phyloP scores from a whole-genome alignment of 768 basidiomycete genomes.

The Amanita fuliginea region DNA sequence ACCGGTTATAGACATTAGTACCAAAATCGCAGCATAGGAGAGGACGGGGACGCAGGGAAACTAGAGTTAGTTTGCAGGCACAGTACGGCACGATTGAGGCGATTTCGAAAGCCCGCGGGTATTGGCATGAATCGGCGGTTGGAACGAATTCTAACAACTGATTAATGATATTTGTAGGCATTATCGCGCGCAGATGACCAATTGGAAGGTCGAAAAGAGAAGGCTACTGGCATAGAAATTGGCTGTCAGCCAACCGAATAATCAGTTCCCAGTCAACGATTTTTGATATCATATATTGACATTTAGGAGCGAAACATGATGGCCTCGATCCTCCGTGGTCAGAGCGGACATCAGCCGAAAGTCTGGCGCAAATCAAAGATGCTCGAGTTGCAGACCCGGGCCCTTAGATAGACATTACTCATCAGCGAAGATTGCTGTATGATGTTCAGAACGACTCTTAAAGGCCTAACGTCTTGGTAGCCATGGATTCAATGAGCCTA shows the following conservation, averaged over 20 bases:
- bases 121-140: not conserved
- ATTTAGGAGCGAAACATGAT: not conserved
- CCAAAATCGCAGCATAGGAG: too few species aligned
- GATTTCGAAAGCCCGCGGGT: conserved; percentile 1
- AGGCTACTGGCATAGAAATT: not conserved
- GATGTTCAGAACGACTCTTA: not conserved
- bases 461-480: not conserved
- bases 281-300: too few species aligned
- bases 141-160: not conserved
- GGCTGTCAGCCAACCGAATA: not conserved
- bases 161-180: too few species aligned
- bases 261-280: not conserved
- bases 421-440: not conserved
- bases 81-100: too few species aligned
- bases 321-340: not conserved
- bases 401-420: too few species aligned
- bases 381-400: not conserved
- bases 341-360: not conserved
- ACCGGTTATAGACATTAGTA: too few species aligned
- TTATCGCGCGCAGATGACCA: not conserved
- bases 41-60: too few species aligned
- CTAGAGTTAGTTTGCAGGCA: too few species aligned
- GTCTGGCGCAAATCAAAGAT: not conserved
- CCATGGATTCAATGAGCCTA: not conserved
- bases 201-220: not conserved